Percentiles rank a stretch among this genome's conserved stretches.
phyloP scores from a whole-genome alignment of 495 filamentous ascomycete species.

The Cercophora newfieldiana region DNA sequence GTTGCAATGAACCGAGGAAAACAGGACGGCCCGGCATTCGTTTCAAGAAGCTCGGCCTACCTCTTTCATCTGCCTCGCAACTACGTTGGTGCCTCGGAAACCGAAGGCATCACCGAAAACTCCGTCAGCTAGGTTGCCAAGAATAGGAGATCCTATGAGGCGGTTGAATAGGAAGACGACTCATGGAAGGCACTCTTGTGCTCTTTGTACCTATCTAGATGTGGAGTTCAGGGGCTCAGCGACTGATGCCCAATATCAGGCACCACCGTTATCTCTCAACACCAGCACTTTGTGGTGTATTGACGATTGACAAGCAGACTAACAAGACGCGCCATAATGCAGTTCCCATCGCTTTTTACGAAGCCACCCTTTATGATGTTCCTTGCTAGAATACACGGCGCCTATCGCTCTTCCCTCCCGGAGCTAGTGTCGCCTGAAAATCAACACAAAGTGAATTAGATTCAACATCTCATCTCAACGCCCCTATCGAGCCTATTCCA shows the following conservation, averaged over 20 bases:
- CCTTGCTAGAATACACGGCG: conserved; percentile 32
- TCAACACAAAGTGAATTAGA: conserved; percentile 26
- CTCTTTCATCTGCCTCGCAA: not conserved
- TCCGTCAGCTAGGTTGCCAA: not conserved
- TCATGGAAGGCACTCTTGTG: too few relatives aligned
- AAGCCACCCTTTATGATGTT: conserved; percentile 18
- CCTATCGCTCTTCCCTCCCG: conserved; percentile 17
- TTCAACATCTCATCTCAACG: conserved; percentile 2
- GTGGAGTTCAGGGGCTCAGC: too few relatives aligned
- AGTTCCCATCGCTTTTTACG: conserved; percentile 19
- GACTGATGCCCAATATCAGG: too few relatives aligned
- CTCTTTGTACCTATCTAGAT: too few relatives aligned
- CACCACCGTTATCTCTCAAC: not conserved
- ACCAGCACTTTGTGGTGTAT: not conserved
- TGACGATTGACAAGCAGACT: conserved; percentile 17
- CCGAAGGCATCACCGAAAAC: not conserved
- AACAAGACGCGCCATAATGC: conserved; percentile 21
- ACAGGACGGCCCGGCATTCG: not conserved
- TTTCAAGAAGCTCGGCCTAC: not conserved
- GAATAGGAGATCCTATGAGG: not conserved
- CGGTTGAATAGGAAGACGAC: too few relatives aligned
- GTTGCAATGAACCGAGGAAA: not conserved
- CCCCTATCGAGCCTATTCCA: conserved; percentile 7
- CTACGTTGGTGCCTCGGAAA: not conserved
- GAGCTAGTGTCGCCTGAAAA: conserved; percentile 26